A percentile compares a stretch with the other conserved stretches of the same genome.
These are phyloP conservation scores for Fomes fomentarius DNA, from an alignment of 1,284 basidiomycete species.

Conservation along the genomic window DNA sequence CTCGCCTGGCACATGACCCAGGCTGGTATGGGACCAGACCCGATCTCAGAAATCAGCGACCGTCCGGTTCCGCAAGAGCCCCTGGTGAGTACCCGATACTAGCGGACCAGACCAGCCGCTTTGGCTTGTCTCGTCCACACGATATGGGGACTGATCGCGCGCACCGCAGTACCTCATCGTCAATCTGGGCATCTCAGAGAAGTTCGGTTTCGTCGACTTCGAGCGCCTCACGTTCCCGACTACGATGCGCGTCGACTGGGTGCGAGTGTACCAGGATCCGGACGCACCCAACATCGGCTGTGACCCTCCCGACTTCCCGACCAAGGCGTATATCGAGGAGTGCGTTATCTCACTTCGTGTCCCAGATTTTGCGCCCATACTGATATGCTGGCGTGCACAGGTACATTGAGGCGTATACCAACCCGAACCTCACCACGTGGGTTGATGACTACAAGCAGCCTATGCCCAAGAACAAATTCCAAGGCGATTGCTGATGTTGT, in stretches of 20 bases:
- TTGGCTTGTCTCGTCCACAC: no score
- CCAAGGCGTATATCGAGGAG: slow-evolving; percentile 73
- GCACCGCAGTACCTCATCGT: slow-evolving; percentile 68
- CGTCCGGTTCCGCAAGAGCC: slow-evolving; percentile 85
- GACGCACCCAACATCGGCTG: slow-evolving; percentile 78
- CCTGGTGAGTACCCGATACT: slow-evolving; percentile 61
- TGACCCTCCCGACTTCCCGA: slow-evolving; percentile 81
- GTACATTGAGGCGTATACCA: slow-evolving; percentile 39
- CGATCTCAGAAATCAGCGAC: slow-evolving; percentile 65
- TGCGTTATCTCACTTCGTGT: slow-evolving; percentile 37
- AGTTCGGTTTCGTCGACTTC: slow-evolving; percentile 75
- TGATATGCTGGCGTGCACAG: slow-evolving; percentile 13
- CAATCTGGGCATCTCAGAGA: slow-evolving; percentile 81
- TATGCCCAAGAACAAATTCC: slow-evolving; percentile 36
- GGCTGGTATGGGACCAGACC: slow-evolving; percentile 70
- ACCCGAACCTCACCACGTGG: slow-evolving; percentile 44
- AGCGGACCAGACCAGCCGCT: no score
- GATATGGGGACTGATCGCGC: background rate
- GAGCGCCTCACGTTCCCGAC: slow-evolving; percentile 69
- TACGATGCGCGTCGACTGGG: slow-evolving; percentile 79
- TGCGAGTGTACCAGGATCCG: slow-evolving; percentile 81
- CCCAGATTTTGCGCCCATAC: background rate
- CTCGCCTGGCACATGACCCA: slow-evolving; percentile 77
- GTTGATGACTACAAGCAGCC: slow-evolving; percentile 36
- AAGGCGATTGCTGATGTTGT: slow-evolving; percentile 21